Conservation (phyloP, 805 yeast species). For the Candida koratica region DNA sequence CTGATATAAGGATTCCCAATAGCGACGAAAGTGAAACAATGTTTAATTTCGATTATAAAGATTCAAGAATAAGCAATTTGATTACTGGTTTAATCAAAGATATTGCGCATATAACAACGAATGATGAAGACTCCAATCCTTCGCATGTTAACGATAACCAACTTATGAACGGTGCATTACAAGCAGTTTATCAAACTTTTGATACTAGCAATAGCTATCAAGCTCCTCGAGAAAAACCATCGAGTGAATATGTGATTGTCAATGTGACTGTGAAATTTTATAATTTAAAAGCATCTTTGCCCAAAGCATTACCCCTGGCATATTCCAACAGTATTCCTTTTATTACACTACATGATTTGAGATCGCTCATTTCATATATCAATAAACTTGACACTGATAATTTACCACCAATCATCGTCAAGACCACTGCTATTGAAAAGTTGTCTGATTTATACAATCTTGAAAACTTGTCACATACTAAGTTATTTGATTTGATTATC, state of each 20-base stretch:
- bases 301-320: slow-evolving; percentile 47
- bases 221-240: slow-evolving; percentile 6
- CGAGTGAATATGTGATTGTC: slow-evolving; percentile 54
- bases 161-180: slow-evolving; percentile 36
- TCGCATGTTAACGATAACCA: slow-evolving; percentile 18
- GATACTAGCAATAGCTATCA: slow-evolving; percentile 13
- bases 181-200: slow-evolving; percentile 42
- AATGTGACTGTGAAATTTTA: slow-evolving; percentile 63
- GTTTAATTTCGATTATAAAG: slow-evolving; percentile 18
- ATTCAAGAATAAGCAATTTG: slow-evolving; percentile 22
- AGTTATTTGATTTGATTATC: slow-evolving; percentile 47
- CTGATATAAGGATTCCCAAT: slow-evolving; percentile 70
- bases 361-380: slow-evolving; percentile 58
- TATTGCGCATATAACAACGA: slow-evolving; percentile 19
- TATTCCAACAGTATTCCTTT: slow-evolving; percentile 49
- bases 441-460: slow-evolving; percentile 35
- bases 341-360: slow-evolving; percentile 54
- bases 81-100: slow-evolving; percentile 27
- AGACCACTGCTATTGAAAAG: slow-evolving; percentile 39
- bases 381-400: slow-evolving; percentile 34
- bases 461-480: slow-evolving; percentile 38
- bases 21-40: slow-evolving; percentile 25
- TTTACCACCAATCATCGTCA: slow-evolving; percentile 30
- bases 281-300: slow-evolving; percentile 57
- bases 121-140: slow-evolving; percentile 1